A percentile compares a stretch with the other conserved stretches of the same genome.
Evolutionary conservation across 768 basidiomycete genomes (phyloP).

Genomic region (Strobilomyces dryophilus): DNA sequence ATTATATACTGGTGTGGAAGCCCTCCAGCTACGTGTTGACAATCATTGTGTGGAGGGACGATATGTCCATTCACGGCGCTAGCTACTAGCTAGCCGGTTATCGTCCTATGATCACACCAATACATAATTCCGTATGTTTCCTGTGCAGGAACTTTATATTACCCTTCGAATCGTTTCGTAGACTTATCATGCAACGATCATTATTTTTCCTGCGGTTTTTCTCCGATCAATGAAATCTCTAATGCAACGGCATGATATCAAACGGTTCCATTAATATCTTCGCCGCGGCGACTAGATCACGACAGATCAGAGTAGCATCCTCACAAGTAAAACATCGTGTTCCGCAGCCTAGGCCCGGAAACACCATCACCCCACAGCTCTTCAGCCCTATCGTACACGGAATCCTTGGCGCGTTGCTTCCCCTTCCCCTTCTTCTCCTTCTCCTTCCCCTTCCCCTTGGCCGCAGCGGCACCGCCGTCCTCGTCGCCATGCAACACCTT

Average conservation of each 20-base stretch:
- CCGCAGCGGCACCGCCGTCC: slow-evolving; percentile 11
- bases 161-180: background rate
- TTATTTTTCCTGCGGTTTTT: background rate
- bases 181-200: background rate
- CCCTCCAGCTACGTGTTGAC: background rate
- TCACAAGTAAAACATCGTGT: slow-evolving; percentile 69
- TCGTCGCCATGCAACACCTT: slow-evolving; percentile 36
- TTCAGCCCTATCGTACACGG: slow-evolving; percentile 48
- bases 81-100: too few species aligned
- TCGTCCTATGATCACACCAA: too few species aligned
- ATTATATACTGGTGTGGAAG: background rate
- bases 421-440: slow-evolving; percentile 22
- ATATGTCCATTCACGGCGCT: too few species aligned
- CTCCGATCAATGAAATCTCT: background rate
- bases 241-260: background rate
- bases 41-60: background rate
- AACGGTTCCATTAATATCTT: background rate
- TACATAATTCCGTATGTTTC: too few species aligned
- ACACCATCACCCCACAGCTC: slow-evolving; percentile 58
- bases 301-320: background rate
- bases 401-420: slow-evolving; percentile 35
- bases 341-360: slow-evolving; percentile 41
- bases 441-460: slow-evolving; percentile 24
- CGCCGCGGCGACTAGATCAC: background rate
- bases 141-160: too few species aligned